Base-by-base conservation (phyloP, 352 stramenopile genomes). In the Phytophthora constricta region DNA sequence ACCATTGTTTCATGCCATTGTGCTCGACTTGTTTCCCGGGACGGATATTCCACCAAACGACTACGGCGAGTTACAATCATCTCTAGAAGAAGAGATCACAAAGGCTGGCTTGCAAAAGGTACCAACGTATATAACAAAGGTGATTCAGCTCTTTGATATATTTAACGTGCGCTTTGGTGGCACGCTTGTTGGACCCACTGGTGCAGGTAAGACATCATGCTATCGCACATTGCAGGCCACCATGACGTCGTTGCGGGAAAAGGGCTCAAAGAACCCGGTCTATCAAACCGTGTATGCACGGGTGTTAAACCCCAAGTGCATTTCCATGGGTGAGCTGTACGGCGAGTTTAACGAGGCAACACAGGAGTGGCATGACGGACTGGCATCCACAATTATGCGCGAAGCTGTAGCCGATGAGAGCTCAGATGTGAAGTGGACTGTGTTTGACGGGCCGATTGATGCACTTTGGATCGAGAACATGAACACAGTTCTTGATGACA, bases 381-480 rank as follows among this genome's bases (percentile, higher is more conserved):
- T 96, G 4, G 84, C 80, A 33, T 94, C 87, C 11, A 93, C 84
- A 5, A 91, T 93, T 31, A 92, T 89, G 81, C 74, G 90, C 17
- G 82, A 91, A 55, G 85, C 82, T 8, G 87, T 96, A 7, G 77
- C 70, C 3, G 87, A 95, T 33, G 83, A 90, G 41, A 77, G 63
- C 0, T 61, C 67, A 0, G 83, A 96, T 37, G 77, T 82, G 28
- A 91, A 89, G 46, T 98, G 94, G 94, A 98, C 89, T 0, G 87
- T 98, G 5, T 98, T 98, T 33, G 94, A 98, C 60, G 94, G 94
- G 2, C 94, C 94, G 10, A 97, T 98, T 52, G 94, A 98, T 67
- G 90, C 94, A n/a, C 72, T 98, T 8, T 98, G 94, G 94, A 98
- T 98, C 41, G 94, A 98, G 66, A 98, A 98, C 71, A 97, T 98